Evolutionary conservation across 1,284 basidiomycete genomes (phyloP).

Genomic region (Takashimella koratensis): DNA sequence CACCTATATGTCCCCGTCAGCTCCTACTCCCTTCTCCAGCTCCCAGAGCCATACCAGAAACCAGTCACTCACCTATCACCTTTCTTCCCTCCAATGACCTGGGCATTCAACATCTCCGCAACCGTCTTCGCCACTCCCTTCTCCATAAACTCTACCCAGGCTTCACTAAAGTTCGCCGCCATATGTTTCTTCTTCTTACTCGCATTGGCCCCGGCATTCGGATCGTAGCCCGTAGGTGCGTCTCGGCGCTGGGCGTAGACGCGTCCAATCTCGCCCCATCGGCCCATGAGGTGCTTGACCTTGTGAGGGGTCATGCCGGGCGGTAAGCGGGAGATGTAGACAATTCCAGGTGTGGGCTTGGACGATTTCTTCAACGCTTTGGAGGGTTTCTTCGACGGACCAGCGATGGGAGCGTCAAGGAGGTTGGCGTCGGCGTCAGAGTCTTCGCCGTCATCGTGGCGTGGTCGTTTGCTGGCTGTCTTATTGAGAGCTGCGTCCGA

Average conservation of each 20-base stretch:
- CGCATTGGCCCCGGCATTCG: constrained; percentile 16
- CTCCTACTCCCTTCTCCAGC: neutral
- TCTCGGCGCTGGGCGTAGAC: constrained; percentile 87
- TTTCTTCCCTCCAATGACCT: constrained; percentile 92
- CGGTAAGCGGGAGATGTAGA: constrained; percentile 94
- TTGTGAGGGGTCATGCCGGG: constrained; percentile 99
- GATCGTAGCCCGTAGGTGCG: constrained; percentile 46
- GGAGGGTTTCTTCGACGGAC: neutral
- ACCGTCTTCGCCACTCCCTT: constrained; percentile 86
- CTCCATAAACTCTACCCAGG: constrained; percentile 97
- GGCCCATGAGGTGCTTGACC: constrained; percentile 85
- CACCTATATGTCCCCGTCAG: constrained; percentile 57
- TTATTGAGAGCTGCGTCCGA: no score
- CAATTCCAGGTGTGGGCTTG: constrained; percentile 60
- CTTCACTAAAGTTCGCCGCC: constrained; percentile 85
- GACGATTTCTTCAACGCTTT: constrained; percentile 22
- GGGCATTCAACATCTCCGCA: constrained; percentile 93
- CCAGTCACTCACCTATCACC: constrained; percentile 51
- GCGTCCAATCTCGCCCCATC: constrained; percentile 74
- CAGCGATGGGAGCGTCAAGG: neutral
- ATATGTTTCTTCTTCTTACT: constrained; percentile 59
- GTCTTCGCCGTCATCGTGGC: no score
- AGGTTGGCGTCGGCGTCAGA: no score
- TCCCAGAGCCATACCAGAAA: neutral
- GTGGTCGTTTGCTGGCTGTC: no score